These are phyloP conservation scores for Paragyromitra xinjiangensis DNA, from an alignment of 495 filamentous ascomycete genomes.

Conservation along the genomic window DNA sequence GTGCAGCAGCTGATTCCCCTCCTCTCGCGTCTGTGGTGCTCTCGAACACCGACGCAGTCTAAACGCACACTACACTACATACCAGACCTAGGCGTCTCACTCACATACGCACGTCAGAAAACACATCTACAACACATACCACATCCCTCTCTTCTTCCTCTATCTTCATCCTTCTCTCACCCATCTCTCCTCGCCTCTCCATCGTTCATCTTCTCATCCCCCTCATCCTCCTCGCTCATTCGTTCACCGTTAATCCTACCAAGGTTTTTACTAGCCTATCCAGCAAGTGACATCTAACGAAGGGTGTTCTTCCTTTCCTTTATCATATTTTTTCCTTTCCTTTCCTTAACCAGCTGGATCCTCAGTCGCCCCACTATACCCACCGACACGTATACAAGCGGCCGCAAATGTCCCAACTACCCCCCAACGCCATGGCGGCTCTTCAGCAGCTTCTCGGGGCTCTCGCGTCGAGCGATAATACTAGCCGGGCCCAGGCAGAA, in stretches of 20 bases:
- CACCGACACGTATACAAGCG: slow-evolving; percentile 43
- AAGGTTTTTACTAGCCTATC: slow-evolving; percentile 27
- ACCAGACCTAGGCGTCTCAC: slow-evolving; percentile 17
- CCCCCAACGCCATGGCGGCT: slow-evolving; percentile 79
- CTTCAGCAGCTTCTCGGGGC: slow-evolving; percentile 85
- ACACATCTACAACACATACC: slow-evolving; percentile 53
- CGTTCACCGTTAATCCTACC: slow-evolving; percentile 32
- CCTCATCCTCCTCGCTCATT: slow-evolving; percentile 21
- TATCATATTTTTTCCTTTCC: slow-evolving; percentile 7
- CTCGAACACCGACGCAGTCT: slow-evolving; percentile 43
- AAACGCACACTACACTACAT: slow-evolving; percentile 35
- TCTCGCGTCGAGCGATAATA: slow-evolving; percentile 90
- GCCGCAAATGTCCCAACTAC: slow-evolving; percentile 72
- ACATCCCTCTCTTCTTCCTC: slow-evolving; percentile 27
- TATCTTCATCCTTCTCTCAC: slow-evolving; percentile 23
- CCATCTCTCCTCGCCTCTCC: slow-evolving; percentile 25
- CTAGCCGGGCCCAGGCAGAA: slow-evolving; percentile 82
- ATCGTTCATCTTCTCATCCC: slow-evolving; percentile 20
- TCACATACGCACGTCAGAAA: slow-evolving; percentile 49
- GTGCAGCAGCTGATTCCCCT: slow-evolving; percentile 42
- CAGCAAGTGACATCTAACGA: slow-evolving; percentile 34
- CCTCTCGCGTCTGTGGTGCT: slow-evolving; percentile 41
- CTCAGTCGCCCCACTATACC: slow-evolving; percentile 33
- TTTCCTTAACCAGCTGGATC: slow-evolving; percentile 23
- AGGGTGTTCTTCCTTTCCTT: slow-evolving; percentile 33